Evolutionary conservation across 108 stramenopile species (phyloP), one percentile per base, ranked within the genome.

Genomic region (Bacterosira constricta): DNA sequence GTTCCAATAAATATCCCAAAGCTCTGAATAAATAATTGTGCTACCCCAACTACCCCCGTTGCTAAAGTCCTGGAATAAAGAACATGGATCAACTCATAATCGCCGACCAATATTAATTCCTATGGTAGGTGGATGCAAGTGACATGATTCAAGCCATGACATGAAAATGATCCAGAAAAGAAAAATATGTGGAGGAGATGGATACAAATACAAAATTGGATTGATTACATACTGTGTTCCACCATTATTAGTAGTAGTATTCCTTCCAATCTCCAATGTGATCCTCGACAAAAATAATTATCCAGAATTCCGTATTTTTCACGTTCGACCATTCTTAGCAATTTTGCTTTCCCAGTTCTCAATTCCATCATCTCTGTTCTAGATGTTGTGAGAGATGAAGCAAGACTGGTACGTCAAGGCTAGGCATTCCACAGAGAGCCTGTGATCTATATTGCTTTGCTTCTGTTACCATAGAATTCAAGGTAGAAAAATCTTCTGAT

Each of bases 351-450:
- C n/a, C 81, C 75, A 23, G 75, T 83, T 9, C 17, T 41, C 1
- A 73, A 0, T 27, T 83, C 73, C 6, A 75, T 85, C 74, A 87
- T 80, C 42, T 83, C 82, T 0, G 79, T 85, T 64, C 73, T 80
- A 11, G 83, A 69, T 23, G 70, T 49, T 10, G 79, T 77, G 0
- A 85, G 46, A 25, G 77, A 74, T 23, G 84, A 62, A 7, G 79
- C 81, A 6, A 80, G 34, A 20, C 31, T 47, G 8, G 78, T 70
- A 66, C 49, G 31, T 77, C 64, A 31, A 85, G 46, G 8, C 73
- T 67, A 10, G 86, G 86, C 38, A 45, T 55, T 1, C 73, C 46
- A 66, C 83, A 87, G 18, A 27, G 31, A 6, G 83, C 81, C 21
- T 51, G 47, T 36, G 71, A 49, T 29, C 72, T 71, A 53, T 76